Base-by-base conservation (phyloP, 2,329 filamentous ascomycete genomes). In the Aspergillus sp. region DNA sequence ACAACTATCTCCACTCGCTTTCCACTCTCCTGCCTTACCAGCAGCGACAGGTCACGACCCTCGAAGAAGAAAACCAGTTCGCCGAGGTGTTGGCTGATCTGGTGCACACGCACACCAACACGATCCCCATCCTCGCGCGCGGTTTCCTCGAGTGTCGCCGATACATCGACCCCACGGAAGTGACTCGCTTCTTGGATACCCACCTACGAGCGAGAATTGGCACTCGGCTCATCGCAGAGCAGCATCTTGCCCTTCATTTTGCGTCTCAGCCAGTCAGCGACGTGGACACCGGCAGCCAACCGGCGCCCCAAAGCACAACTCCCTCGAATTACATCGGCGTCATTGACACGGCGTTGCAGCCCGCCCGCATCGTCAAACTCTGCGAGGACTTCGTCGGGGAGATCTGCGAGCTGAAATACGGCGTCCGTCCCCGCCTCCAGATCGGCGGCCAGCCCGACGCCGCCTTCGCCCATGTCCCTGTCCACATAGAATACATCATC, bases 401-500 rank as follows among this genome's bases (percentile, higher is more conserved):
- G 71, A 96, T 98, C 62, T 98, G 94, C 79, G 95, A 98, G 80
- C 84, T 97, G 39, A 94, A 95, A 63, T 99, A 99, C 71, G 95
- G 95, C 54, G 87, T 96, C 1, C 86, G 95, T 0, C 95, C 95
- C 0, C 84, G 83, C 2, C 84, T 96, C 69, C 79, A 88, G 51
- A 89, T 99, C 69, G 90, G 93, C 65, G 95, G 95, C 64, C 89
- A 96, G 73, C 88, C 90, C 0, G 88, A 90, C 54, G 92, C 93
- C n/a, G 89, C 87, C 0, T 96, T 99, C 71, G 92, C 94, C 20
- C 95, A 96, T 71, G 89, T 99, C 9, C 95, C 95, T 14, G 95
- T 96, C 74, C 95, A 99, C 75, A 84, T 99, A 24, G 94, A 98
- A 77, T 99, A 99, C 75, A 97, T 99, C 65, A 86, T 97, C 64